Percentiles rank a stretch among this genome's conserved stretches.
phyloP scores from a whole-genome alignment of 2,329 filamentous ascomycete species.

The Ascochyta viciae-villosae region DNA sequence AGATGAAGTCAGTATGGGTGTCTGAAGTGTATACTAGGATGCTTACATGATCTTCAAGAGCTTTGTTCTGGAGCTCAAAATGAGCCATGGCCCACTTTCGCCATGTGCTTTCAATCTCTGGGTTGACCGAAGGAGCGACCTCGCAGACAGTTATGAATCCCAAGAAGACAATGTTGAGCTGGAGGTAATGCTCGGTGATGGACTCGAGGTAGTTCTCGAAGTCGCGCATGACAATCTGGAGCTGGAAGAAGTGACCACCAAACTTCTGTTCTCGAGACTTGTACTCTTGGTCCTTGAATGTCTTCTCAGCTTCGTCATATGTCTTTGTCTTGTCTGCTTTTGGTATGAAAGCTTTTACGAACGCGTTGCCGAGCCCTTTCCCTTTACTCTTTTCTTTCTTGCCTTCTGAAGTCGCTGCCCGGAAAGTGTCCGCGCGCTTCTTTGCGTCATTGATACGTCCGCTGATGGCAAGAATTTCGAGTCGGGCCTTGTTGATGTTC shows the following conservation, averaged over 20 bases:
- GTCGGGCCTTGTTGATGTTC: constrained; percentile 73
- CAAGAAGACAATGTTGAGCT: constrained; percentile 79
- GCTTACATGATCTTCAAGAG: constrained; percentile 82
- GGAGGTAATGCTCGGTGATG: constrained; percentile 77
- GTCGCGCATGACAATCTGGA: constrained; percentile 91
- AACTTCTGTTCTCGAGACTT: constrained; percentile 84
- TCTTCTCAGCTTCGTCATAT: constrained; percentile 67
- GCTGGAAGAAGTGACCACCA: constrained; percentile 86
- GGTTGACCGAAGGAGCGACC: constrained; percentile 64
- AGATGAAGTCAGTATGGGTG: constrained; percentile 18
- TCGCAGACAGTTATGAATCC: constrained; percentile 85
- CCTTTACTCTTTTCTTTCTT: constrained; percentile 46
- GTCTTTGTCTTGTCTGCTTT: constrained; percentile 84
- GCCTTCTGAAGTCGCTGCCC: constrained; percentile 43
- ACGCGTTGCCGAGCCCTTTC: constrained; percentile 66
- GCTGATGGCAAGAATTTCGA: constrained; percentile 69
- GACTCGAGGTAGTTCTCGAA: constrained; percentile 93
- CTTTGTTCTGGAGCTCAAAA: constrained; percentile 82
- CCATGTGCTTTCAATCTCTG: constrained; percentile 93
- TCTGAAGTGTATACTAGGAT: constrained; percentile 1
- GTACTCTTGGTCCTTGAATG: constrained; percentile 81
- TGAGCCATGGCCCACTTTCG: constrained; percentile 87
- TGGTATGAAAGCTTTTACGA: constrained; percentile 89
- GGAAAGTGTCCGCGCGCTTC: constrained; percentile 88
- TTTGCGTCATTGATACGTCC: constrained; percentile 89